Base-by-base conservation (phyloP, 495 filamentous ascomycete genomes). In the Aspergillus haitiensis region DNA sequence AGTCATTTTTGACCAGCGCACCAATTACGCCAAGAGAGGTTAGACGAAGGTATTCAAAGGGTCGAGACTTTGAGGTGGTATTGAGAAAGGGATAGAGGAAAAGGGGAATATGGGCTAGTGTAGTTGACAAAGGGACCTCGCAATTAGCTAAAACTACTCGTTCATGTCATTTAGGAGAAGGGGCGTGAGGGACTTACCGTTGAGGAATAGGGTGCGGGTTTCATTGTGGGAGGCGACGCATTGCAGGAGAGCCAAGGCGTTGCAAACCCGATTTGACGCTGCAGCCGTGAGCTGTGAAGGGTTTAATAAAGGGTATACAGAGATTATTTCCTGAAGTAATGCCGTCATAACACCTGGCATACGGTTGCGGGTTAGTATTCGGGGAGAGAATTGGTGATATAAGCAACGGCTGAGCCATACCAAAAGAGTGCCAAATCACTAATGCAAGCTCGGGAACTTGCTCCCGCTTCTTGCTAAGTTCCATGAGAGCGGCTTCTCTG, bases 1-100 rank as follows among this genome's bases (percentile, higher is more conserved):
- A 97, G 77, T 99, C 94, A 73, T 99, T 99, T 82, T 99, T 99
- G 47, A 99, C 94, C 50, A 99, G 77, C 7, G 94, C 94, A 46
- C 94, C 94, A 58, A 99, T 99, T 35, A 99, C 94, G 44, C 94
- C 94, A n/a, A 99, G 82, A 21, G 95, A 98, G 2, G 94, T 99
- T 27, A 99, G 84, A 60, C 94, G 93, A 35, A 99, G 84, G 68
- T 99, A 99, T 74, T 99, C 94, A 72, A 99, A 99, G 3, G 94
- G 94, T 36, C 94, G 86, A 6, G 92, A 97, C 73, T 99, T 99
- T 8, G 95, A 98, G 8, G 94, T 99, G 1, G 94, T 99, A 76
- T 99, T 99, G 45, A 99, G 83, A 75, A 99, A 99, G 0, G 94
- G 94, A 66, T 99, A 99, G 27, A 99, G 86, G 72, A 97, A 99